These are phyloP conservation scores for Apiotrichum siamense DNA, from an alignment of 1,284 basidiomycete genomes.

Conservation along the genomic window DNA sequence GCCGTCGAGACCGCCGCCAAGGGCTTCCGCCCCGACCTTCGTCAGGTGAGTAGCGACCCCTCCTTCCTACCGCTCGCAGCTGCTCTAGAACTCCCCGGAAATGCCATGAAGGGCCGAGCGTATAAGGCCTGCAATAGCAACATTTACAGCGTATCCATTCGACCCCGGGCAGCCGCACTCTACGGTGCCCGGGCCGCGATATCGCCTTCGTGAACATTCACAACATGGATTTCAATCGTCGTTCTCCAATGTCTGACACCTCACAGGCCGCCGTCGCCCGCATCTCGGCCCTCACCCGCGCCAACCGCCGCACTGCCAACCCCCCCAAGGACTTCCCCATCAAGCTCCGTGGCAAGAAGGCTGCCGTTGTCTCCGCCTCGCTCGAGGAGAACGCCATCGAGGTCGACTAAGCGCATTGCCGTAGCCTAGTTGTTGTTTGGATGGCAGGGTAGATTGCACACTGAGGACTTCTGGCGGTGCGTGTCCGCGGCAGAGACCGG, in stretches of 20 bases:
- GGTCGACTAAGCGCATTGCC: constrained; percentile 34
- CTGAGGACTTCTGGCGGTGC: not conserved
- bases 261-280: constrained; percentile 71
- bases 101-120: constrained; percentile 40
- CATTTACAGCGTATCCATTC: not conserved
- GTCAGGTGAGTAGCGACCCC: constrained; percentile 62
- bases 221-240: not conserved
- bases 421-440: not conserved
- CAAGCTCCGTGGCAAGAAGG: constrained; percentile 74
- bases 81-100: constrained; percentile 41
- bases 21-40: constrained; percentile 77
- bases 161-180: not conserved
- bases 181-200: not conserved
- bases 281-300: constrained; percentile 64
- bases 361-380: constrained; percentile 61
- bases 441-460: too few species aligned
- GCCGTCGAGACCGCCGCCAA: constrained; percentile 59
- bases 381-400: constrained; percentile 42
- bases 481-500: not conserved
- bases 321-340: constrained; percentile 55
- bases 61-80: constrained; percentile 23
- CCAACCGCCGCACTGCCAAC: constrained; percentile 66
- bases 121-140: constrained; percentile 38
- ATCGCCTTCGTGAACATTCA: not conserved
- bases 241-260: constrained; percentile 9